Conservation (phyloP, 2,329 filamentous ascomycete species). For the Monilinia vaccinii-corymbosi region DNA sequence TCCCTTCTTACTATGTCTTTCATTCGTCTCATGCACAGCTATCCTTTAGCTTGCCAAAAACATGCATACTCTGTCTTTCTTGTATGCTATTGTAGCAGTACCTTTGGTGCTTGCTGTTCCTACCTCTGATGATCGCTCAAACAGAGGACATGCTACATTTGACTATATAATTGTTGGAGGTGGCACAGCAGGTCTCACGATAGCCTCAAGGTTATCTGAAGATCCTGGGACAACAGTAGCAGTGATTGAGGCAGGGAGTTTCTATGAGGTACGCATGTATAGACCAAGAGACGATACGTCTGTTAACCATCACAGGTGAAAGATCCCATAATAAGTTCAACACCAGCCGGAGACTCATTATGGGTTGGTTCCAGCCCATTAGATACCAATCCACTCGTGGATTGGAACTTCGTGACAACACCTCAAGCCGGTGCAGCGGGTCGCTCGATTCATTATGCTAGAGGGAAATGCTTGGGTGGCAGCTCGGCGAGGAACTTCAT, state of each 20-base stretch:
- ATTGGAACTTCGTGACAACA: neutral
- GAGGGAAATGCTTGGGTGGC: slow-evolving; percentile 31
- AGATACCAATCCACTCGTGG: neutral
- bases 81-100: neutral
- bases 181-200: slow-evolving; percentile 36
- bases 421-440: neutral
- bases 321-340: neutral
- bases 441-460: slow-evolving; percentile 17
- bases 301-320: neutral
- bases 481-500: slow-evolving; percentile 31
- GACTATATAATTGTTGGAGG: slow-evolving; percentile 39
- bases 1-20: neutral
- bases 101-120: neutral
- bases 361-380: neutral
- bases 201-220: slow-evolving; percentile 43
- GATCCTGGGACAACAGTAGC: slow-evolving; percentile 37
- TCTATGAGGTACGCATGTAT: neutral
- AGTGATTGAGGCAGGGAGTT: slow-evolving; percentile 14
- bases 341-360: neutral
- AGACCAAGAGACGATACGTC: neutral
- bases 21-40: neutral
- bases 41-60: neutral
- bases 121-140: neutral
- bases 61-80: neutral
- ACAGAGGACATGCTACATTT: slow-evolving; percentile 7